These are phyloP conservation scores for Ottelia alismoides DNA, from an alignment of 106 monocot genomes.

Conservation along the genomic window DNA sequence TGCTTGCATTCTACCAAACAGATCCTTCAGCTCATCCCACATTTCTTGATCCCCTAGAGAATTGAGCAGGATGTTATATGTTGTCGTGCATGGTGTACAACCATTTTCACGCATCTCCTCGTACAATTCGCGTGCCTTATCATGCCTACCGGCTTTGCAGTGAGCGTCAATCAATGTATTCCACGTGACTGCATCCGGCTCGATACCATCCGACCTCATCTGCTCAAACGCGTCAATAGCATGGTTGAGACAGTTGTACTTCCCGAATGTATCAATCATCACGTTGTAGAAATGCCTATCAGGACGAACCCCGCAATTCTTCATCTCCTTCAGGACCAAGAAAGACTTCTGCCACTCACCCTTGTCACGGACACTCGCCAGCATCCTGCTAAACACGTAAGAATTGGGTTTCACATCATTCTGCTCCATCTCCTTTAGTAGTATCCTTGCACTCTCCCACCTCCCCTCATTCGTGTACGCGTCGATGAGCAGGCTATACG, in stretches of 20 bases:
- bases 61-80: constrained; percentile 82
- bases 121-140: constrained; percentile 41
- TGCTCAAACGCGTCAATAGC: constrained; percentile 74
- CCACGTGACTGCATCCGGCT: constrained; percentile 50
- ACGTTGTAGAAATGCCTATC: constrained; percentile 70
- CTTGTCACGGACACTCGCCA: too few relatives aligned
- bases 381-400: too few relatives aligned
- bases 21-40: constrained; percentile 56
- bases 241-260: constrained; percentile 48
- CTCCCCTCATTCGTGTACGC: constrained; percentile 61
- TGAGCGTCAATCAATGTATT: constrained; percentile 68
- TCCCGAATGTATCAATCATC: constrained; percentile 63
- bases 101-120: constrained; percentile 44
- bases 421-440: constrained; percentile 77
- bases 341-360: too few relatives aligned
- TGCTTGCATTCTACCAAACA: constrained; percentile 47
- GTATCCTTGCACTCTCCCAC: constrained; percentile 62
- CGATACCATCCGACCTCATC: constrained; percentile 40
- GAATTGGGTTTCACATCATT: constrained; percentile 49
- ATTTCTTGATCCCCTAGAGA: constrained; percentile 57
- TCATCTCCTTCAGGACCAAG: constrained; percentile 91
- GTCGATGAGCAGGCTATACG: constrained; percentile 60
- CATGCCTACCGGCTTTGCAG: too few relatives aligned
- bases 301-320: constrained; percentile 33
- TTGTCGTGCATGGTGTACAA: constrained; percentile 27